Evolutionary conservation across 108 stramenopile species (phyloP), one percentile per base, ranked within the genome.

Genomic region (Cylindrotheca closterium): DNA sequence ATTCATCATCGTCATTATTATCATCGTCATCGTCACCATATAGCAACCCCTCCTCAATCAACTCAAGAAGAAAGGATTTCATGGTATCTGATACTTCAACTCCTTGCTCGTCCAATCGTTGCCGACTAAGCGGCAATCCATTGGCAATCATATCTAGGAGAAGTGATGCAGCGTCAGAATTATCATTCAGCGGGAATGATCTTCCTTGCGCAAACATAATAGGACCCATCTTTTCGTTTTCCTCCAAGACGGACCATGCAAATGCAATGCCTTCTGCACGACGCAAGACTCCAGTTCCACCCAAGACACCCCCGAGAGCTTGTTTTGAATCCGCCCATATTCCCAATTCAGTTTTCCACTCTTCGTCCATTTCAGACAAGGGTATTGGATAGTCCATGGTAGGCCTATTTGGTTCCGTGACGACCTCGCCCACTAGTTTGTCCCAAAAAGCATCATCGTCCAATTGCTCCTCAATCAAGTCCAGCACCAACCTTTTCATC

Each of bases 261-360:
- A 86, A 87, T 0, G 78, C 55, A 22, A 94, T 61, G 5, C 93
- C 93, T 67, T 88, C 88, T 3, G 85, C 86, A 25, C 85, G 86
- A 65, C 71, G 70, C 58, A 94, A 63, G 27, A 55, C 59, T 1
- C 78, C 77, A 22, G 67, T 8, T 4, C 78, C 76, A 28, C 50
- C 26, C 8, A 78, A n/a, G 21, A 89, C 67, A 4, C 51, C 68
- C 65, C 49, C 30, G 21, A 88, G 49, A 48, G 70, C 67, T 28
- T 24, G 29, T 22, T 60, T 57, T 28, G 79, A 47, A 37, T 74
- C 55, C 21, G 67, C 78, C 79, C 79, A 79, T 32, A 77, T 30
- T 21, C 70, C 70, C 42, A 55, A n/a, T 12, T 58, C 63, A 2
- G 51, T 23, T 49, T 65, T 62, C 42, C 47, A 74, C 22, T 57